Percentiles rank a stretch among this genome's conserved stretches.
These are phyloP conservation scores for Trichosanthes cucumerina DNA, from an alignment of 306 rosid genomes.

Conservation along the genomic window DNA sequence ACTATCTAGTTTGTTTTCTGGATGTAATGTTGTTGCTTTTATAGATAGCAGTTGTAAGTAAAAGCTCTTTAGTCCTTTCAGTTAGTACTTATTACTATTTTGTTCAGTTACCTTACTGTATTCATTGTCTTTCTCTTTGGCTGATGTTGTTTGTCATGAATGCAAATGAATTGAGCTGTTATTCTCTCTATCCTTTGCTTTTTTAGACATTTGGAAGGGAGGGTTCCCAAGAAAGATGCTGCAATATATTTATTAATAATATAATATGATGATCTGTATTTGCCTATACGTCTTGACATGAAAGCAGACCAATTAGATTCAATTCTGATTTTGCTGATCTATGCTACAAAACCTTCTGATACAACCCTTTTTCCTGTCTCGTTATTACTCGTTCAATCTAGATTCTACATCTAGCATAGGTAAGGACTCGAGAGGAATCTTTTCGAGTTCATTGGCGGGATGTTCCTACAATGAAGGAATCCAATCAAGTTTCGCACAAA, in stretches of 20 bases:
- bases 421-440: neutral
- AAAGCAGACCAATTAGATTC: neutral
- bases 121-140: neutral
- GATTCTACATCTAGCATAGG: neutral
- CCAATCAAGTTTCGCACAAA: neutral
- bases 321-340: neutral
- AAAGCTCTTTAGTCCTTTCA: neutral
- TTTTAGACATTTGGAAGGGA: neutral
- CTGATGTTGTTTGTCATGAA: conserved; percentile 4
- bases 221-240: neutral
- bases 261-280: neutral
- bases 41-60: neutral
- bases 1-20: neutral
- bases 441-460: neutral
- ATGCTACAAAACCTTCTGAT: neutral
- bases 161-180: neutral
- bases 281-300: neutral
- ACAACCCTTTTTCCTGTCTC: neutral
- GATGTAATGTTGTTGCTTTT: neutral
- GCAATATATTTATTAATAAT: neutral
- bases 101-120: neutral
- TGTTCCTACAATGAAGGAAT: neutral
- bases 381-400: neutral
- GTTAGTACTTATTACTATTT: neutral
- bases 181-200: neutral